Evolutionary conservation across 2,329 filamentous ascomycete species (phyloP).

Genomic region (Fonsecaea pedrosoi): DNA sequence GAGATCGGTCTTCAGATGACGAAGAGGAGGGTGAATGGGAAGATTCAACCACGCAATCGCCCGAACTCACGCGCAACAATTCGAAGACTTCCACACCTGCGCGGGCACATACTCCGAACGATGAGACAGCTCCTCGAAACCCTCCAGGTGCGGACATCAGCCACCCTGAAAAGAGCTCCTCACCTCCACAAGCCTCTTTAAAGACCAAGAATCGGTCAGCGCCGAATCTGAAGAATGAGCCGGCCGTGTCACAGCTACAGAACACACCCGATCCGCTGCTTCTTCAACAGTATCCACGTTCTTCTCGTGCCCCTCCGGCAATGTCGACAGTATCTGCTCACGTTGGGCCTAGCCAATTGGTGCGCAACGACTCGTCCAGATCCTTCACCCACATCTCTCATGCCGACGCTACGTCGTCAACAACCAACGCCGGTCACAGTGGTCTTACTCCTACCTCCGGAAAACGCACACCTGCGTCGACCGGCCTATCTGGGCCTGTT

Average conservation of each 20-base stretch:
- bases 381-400: slow-evolving; percentile 42
- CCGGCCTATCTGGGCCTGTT: slow-evolving; percentile 37
- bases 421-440: slow-evolving; percentile 38
- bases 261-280: slow-evolving; percentile 35
- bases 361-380: slow-evolving; percentile 36
- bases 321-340: slow-evolving; percentile 58
- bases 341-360: slow-evolving; percentile 46
- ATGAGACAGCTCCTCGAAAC: slow-evolving; percentile 22
- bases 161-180: slow-evolving; percentile 27
- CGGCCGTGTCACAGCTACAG: slow-evolving; percentile 25
- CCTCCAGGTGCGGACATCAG: slow-evolving; percentile 12
- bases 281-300: slow-evolving; percentile 45
- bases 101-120: slow-evolving; percentile 34
- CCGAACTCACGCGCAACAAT: slow-evolving; percentile 55
- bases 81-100: slow-evolving; percentile 44
- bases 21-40: slow-evolving; percentile 55
- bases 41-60: slow-evolving; percentile 55
- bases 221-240: slow-evolving; percentile 32
- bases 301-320: slow-evolving; percentile 54
- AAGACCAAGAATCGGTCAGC: slow-evolving; percentile 36
- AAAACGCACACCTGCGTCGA: slow-evolving; percentile 45
- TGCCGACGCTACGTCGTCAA: slow-evolving; percentile 48
- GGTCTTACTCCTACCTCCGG: slow-evolving; percentile 40
- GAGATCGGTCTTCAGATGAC: slow-evolving; percentile 50
- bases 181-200: slow-evolving; percentile 30